Conservation (phyloP, 257 asterid species). For the Cinchona pubescens region DNA sequence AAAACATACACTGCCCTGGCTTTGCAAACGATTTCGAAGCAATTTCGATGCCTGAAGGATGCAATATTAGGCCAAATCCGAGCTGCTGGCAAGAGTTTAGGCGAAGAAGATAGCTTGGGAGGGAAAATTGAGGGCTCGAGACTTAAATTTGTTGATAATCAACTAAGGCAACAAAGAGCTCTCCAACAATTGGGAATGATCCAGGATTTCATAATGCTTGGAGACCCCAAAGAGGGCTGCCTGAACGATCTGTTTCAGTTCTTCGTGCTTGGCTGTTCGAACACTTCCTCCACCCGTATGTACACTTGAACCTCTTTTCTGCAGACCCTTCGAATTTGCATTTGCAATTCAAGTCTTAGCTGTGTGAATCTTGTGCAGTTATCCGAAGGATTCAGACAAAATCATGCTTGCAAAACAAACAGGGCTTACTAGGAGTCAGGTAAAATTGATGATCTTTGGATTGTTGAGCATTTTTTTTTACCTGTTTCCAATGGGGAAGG, state of each 20-base stretch:
- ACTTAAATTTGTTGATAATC: conserved; percentile 85
- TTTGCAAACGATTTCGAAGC: conserved; percentile 85
- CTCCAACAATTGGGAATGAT: conserved; percentile 96
- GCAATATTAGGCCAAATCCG: conserved; percentile 75
- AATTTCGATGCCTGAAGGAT: conserved; percentile 87
- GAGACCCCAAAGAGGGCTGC: conserved; percentile 99
- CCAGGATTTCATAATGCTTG: conserved; percentile 97
- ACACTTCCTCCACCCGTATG: conserved; percentile 97
- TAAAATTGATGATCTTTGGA: conserved; percentile 14
- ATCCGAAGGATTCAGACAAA: conserved; percentile 97
- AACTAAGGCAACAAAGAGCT: conserved; percentile 86
- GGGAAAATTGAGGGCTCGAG: conserved; percentile 72
- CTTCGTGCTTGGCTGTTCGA: conserved; percentile 99
- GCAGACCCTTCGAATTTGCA: too few relatives aligned
- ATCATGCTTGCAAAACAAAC: conserved; percentile 94
- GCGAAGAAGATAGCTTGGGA: conserved; percentile 64
- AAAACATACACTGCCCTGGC: conserved; percentile 89
- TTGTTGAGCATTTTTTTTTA: conserved; percentile 10
- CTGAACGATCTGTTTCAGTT: conserved; percentile 88
- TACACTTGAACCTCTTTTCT: neutral
- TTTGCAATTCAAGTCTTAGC: neutral
- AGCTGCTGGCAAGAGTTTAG: conserved; percentile 67
- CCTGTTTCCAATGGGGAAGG: neutral
- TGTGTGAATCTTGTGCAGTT: conserved; percentile 40
- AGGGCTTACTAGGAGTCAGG: conserved; percentile 98